Percentiles rank a stretch among this genome's conserved stretches.
Evolutionary conservation across 768 basidiomycete species (phyloP).

Genomic region (Lyophyllum decastes): DNA sequence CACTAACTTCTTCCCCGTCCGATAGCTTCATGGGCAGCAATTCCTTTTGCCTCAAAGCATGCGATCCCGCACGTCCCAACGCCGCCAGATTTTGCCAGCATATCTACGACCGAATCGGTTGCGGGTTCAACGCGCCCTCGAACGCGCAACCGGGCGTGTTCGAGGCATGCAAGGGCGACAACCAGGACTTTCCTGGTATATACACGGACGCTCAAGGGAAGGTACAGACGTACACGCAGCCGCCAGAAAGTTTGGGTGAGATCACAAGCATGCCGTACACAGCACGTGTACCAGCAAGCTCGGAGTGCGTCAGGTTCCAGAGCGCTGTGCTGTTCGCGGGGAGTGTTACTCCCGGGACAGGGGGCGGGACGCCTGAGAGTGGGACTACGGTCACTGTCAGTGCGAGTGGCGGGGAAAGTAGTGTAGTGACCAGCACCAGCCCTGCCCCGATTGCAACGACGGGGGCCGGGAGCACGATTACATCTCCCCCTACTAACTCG

Average conservation of each 20-base stretch:
- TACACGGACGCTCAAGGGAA: conserved; percentile 37
- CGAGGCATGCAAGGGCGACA: conserved; percentile 65
- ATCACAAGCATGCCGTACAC: conserved; percentile 40
- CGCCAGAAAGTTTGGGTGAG: conserved; percentile 34
- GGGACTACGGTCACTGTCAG: neutral
- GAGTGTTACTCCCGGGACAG: conserved; percentile 9
- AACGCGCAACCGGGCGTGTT: conserved; percentile 58
- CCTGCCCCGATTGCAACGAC: neutral
- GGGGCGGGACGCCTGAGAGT: neutral
- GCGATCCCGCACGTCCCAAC: conserved; percentile 50
- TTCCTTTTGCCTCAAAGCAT: conserved; percentile 43
- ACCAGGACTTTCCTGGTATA: conserved; percentile 48
- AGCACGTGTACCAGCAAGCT: conserved; percentile 35
- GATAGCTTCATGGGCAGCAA: conserved; percentile 27
- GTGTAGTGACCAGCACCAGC: neutral
- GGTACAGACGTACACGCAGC: conserved; percentile 39
- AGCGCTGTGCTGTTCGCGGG: conserved; percentile 32
- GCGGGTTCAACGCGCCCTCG: conserved; percentile 63
- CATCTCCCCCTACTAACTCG: neutral
- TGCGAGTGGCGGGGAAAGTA: neutral
- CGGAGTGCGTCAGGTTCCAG: conserved; percentile 32
- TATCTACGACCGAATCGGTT: conserved; percentile 21
- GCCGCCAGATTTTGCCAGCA: conserved; percentile 23
- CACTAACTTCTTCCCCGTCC: conserved; percentile 30
- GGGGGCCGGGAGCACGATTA: neutral